A percentile compares a stretch with the other conserved stretches of the same genome.
phyloP scores from a whole-genome alignment of 2,329 filamentous ascomycete genomes.

The Epichloe coenophiala region DNA sequence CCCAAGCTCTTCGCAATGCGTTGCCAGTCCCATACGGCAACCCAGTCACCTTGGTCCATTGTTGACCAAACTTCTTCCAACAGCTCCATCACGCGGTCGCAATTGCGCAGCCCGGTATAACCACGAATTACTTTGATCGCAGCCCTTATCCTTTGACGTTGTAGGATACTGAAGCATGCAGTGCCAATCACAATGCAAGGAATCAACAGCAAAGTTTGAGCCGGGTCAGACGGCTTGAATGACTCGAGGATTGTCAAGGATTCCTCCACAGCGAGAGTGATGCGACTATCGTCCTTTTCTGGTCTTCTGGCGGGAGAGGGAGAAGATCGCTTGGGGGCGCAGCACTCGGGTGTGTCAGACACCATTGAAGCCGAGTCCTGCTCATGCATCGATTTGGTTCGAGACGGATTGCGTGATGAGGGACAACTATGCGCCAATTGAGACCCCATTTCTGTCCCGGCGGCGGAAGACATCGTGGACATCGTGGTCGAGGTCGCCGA shows the following conservation, averaged over 20 bases:
- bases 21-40: constrained; percentile 52
- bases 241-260: constrained; percentile 40
- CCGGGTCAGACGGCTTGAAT: constrained; percentile 43
- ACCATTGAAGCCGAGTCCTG: constrained; percentile 13
- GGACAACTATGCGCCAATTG: constrained; percentile 17
- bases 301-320: constrained; percentile 35
- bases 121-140: constrained; percentile 37
- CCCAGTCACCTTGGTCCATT: constrained; percentile 45
- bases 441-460: background rate
- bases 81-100: constrained; percentile 37
- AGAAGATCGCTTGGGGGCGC: constrained; percentile 17
- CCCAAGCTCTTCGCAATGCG: constrained; percentile 37
- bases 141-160: constrained; percentile 37
- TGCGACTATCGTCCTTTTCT: constrained; percentile 33
- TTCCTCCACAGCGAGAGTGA: constrained; percentile 42
- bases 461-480: background rate
- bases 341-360: constrained; percentile 9
- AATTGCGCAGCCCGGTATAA: constrained; percentile 48
- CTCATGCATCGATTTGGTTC: constrained; percentile 28
- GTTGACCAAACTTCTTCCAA: constrained; percentile 46
- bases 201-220: constrained; percentile 45
- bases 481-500: background rate
- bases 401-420: constrained; percentile 21
- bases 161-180: constrained; percentile 38
- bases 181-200: constrained; percentile 48